Conservation (phyloP, 345 rosid genomes). For the Eucalyptus sideroxylon region DNA sequence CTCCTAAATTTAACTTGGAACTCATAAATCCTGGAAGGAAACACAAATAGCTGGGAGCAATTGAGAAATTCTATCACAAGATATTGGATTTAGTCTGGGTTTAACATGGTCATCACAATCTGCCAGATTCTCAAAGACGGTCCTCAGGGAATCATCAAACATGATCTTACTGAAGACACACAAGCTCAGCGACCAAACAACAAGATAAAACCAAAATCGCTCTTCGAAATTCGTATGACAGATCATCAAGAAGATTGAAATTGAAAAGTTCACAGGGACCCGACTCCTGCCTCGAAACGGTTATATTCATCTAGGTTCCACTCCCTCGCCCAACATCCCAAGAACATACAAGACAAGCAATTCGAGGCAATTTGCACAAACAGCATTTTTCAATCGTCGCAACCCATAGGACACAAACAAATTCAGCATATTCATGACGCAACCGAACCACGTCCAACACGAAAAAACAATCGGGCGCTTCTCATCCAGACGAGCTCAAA, state of each 20-base stretch:
- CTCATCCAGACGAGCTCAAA: not conserved
- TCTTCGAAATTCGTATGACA: not conserved
- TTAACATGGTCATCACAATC: not conserved
- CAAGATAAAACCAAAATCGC: not conserved
- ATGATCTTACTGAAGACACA: not conserved
- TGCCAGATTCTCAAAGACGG: not conserved
- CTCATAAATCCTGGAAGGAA: not conserved
- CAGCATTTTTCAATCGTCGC: not conserved
- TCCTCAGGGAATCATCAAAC: not conserved
- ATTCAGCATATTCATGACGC: not conserved
- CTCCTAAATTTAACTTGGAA: not conserved
- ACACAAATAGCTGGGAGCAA: not conserved
- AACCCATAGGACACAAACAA: not conserved
- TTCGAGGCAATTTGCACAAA: not conserved
- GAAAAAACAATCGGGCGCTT: not conserved
- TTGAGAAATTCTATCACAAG: not conserved
- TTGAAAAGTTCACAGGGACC: not conserved
- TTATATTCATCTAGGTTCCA: not conserved
- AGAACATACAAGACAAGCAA: not conserved
- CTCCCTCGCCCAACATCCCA: not conserved
- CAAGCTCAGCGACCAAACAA: not conserved
- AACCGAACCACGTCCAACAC: not conserved
- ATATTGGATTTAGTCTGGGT: not conserved
- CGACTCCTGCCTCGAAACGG: not conserved
- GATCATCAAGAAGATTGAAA: not conserved